A percentile compares a stretch with the other conserved stretches of the same genome.
Evolutionary conservation across 306 rosid species (phyloP).

Genomic region (Glycyrrhiza uralensis): DNA sequence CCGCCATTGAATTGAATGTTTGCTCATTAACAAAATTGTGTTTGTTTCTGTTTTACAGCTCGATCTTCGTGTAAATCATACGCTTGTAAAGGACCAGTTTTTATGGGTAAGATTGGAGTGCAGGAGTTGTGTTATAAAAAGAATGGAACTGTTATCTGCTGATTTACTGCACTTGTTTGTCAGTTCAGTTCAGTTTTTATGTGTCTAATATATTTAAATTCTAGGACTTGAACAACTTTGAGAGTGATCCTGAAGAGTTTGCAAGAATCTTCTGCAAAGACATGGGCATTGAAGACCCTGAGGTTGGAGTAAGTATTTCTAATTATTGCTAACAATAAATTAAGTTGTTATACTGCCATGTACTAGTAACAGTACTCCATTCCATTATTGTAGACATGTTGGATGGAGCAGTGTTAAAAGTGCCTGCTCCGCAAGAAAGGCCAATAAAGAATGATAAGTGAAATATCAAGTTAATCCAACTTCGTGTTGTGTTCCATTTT

Average conservation of each 20-base stretch:
- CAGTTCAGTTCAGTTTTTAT: not conserved
- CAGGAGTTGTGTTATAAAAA: not conserved
- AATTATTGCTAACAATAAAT: not conserved
- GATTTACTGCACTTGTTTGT: not conserved
- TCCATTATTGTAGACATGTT: not conserved
- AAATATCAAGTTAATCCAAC: not conserved
- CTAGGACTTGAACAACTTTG: conserved; percentile 92
- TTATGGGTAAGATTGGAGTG: conserved; percentile 69
- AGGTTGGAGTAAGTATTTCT: conserved; percentile 80
- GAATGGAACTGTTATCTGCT: not conserved
- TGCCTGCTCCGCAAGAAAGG: not conserved
- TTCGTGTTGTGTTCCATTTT: not conserved
- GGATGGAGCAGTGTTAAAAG: not conserved
- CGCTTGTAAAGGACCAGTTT: conserved; percentile 85
- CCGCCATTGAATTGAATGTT: not conserved
- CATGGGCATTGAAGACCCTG: conserved; percentile 85
- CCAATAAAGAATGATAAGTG: not conserved
- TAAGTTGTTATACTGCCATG: not conserved
- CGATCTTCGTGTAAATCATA: conserved; percentile 90
- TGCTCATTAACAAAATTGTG: not conserved
- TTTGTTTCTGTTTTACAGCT: conserved; percentile 50
- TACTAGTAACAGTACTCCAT: not conserved
- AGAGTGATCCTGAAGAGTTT: conserved; percentile 96
- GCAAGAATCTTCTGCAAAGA: conserved; percentile 79
- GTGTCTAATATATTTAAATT: conserved; percentile 24